These are phyloP conservation scores for Carex sylvatica DNA, from an alignment of 202 grass and related monocot species.

Conservation along the genomic window DNA sequence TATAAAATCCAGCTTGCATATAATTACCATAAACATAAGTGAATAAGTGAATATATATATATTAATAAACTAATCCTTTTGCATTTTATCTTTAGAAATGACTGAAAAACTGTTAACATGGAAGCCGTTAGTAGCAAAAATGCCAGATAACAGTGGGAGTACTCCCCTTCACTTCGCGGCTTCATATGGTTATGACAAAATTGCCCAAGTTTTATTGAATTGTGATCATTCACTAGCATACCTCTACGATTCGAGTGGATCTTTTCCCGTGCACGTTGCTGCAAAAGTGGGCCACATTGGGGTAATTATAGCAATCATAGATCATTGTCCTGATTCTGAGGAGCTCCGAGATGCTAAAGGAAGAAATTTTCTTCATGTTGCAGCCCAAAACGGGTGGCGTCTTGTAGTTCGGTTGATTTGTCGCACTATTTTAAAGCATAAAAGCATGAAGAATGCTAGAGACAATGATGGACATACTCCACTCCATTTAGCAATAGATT, in stretches of 20 bases:
- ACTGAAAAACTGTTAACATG: no score
- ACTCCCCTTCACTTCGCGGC: no score
- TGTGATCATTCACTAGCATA: no score
- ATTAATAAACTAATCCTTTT: no score
- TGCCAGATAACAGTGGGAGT: no score
- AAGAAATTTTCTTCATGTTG: conserved; percentile 34
- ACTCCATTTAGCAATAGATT: conserved; percentile 28
- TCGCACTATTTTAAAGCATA: not conserved
- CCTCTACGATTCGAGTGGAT: not conserved
- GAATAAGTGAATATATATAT: no score
- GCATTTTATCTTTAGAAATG: no score
- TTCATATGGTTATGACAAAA: no score
- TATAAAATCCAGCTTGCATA: no score
- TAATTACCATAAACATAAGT: no score
- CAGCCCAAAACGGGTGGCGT: not conserved
- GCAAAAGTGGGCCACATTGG: not conserved
- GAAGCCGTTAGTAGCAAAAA: no score
- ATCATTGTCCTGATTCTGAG: conserved; percentile 9
- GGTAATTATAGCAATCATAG: not conserved
- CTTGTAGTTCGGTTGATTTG: not conserved
- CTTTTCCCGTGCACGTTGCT: conserved; percentile 35
- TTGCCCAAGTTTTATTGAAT: no score
- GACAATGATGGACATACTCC: conserved; percentile 41
- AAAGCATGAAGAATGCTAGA: conserved; percentile 22
- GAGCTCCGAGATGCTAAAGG: conserved; percentile 30